A percentile compares a stretch with the other conserved stretches of the same genome.
Conservation (phyloP, 2,329 filamentous ascomycete species). For the Calonectria henricotiae region DNA sequence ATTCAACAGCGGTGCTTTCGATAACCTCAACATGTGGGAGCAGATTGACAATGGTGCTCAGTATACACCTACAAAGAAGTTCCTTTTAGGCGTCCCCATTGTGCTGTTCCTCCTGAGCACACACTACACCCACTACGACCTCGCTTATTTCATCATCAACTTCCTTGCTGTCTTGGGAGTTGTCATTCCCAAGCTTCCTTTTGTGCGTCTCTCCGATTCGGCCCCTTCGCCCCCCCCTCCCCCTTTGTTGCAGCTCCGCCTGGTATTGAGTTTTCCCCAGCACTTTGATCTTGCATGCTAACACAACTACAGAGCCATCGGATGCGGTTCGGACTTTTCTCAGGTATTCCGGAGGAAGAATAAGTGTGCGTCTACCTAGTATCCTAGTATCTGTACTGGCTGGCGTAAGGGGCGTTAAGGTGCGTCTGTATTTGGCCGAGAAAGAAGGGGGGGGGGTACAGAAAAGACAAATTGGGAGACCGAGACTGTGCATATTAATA, state of each 20-base stretch:
- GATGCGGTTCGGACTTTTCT: conserved; percentile 83
- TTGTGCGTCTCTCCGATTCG: conserved; percentile 74
- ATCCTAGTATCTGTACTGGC: conserved; percentile 42
- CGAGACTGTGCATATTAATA: conserved; percentile 55
- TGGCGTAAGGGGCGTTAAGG: conserved; percentile 51
- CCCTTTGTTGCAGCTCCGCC: conserved; percentile 6
- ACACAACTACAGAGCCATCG: conserved; percentile 76
- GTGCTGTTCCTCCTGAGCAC: conserved; percentile 96
- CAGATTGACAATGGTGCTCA: conserved; percentile 99
- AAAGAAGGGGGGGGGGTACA: conserved; percentile 44
- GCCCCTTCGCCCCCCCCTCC: conserved; percentile 9
- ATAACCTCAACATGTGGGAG: conserved; percentile 99
- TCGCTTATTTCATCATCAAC: conserved; percentile 98
- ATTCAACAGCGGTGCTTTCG: conserved; percentile 98
- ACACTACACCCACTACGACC: conserved; percentile 98
- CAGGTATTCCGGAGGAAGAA: conserved; percentile 76
- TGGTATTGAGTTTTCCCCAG: background rate
- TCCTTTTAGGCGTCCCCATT: conserved; percentile 94
- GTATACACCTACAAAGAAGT: conserved; percentile 99
- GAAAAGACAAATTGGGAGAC: conserved; percentile 45
- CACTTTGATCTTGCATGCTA: conserved; percentile 46
- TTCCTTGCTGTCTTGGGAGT: conserved; percentile 93
- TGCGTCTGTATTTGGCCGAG: conserved; percentile 47
- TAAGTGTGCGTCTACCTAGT: conserved; percentile 34
- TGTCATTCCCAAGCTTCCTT: conserved; percentile 96